Evolutionary conservation across 2,329 filamentous ascomycete species (phyloP).

Genomic region (Cadophora luteo-olivacea): DNA sequence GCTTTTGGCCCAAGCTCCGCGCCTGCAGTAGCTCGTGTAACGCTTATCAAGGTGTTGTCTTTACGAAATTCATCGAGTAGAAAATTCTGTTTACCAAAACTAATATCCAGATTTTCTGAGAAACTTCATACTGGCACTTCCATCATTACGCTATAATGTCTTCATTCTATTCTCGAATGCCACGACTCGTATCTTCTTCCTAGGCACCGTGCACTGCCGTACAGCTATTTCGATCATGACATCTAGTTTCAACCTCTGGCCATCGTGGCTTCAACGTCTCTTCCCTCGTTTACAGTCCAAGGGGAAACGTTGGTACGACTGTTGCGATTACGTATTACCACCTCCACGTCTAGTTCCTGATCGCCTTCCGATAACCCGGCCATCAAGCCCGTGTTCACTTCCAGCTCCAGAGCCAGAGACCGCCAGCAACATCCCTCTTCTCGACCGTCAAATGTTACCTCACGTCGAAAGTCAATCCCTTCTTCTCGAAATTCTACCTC

Average conservation of each 20-base stretch:
- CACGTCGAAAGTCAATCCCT: not conserved
- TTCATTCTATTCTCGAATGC: not conserved
- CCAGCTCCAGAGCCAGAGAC: not conserved
- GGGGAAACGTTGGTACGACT: not conserved
- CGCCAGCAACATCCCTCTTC: not conserved
- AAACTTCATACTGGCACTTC: not conserved
- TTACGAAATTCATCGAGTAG: not conserved
- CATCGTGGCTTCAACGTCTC: not conserved
- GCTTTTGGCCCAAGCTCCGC: too few relatives aligned
- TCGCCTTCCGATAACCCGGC: not conserved
- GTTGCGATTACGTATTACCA: not conserved
- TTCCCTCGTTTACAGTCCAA: not conserved
- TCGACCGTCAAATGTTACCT: not conserved
- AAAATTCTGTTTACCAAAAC: not conserved
- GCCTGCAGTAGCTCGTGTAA: too few relatives aligned
- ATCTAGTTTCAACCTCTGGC: not conserved
- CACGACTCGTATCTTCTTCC: not conserved
- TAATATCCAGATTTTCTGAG: not conserved
- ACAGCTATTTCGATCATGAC: not conserved
- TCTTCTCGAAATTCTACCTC: not conserved
- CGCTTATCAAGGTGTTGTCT: not conserved
- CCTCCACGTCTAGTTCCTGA: not conserved
- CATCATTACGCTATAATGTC: not conserved
- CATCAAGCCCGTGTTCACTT: not conserved
- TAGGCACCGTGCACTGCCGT: not conserved